Percentiles rank a stretch among this genome's conserved stretches.
Evolutionary conservation across 163 green algal genomes (phyloP).

Genomic region (Chlamydomonas reinhardtii): DNA sequence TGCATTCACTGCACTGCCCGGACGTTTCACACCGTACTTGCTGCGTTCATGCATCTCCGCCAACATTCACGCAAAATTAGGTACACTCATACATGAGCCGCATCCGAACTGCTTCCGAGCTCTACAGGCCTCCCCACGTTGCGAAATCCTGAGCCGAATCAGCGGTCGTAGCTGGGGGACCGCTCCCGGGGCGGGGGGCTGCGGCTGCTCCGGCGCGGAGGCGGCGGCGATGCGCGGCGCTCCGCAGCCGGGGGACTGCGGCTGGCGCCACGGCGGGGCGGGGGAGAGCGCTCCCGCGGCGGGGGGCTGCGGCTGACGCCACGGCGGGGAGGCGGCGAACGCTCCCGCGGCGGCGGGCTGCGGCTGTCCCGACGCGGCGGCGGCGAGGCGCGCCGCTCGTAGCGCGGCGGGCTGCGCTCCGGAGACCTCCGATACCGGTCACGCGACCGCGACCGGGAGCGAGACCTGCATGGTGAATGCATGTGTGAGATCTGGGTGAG

Average conservation of each 20-base stretch:
- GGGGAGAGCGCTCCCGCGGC: neutral
- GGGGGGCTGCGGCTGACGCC: neutral
- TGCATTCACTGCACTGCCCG: neutral
- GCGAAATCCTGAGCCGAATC: neutral
- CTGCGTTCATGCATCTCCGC: neutral
- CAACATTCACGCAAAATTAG: no score
- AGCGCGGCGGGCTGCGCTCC: constrained; percentile 29
- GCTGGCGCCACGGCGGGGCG: neutral
- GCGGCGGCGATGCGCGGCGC: neutral
- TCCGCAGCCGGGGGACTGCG: neutral
- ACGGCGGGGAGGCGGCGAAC: neutral
- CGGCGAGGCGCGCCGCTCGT: constrained; percentile 31
- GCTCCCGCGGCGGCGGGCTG: neutral
- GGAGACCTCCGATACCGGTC: neutral
- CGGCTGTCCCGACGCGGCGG: neutral
- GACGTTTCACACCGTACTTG: neutral
- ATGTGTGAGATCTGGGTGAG: no score
- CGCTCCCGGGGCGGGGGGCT: constrained; percentile 14
- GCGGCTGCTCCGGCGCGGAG: neutral
- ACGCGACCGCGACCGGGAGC: neutral
- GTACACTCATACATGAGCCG: no score
- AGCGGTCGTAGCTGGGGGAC: constrained; percentile 44
- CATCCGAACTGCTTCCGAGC: no score
- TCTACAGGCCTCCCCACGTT: no score
- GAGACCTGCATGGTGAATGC: neutral